Conservation (phyloP, 768 basidiomycete genomes). For the Megacollybia marginata region DNA sequence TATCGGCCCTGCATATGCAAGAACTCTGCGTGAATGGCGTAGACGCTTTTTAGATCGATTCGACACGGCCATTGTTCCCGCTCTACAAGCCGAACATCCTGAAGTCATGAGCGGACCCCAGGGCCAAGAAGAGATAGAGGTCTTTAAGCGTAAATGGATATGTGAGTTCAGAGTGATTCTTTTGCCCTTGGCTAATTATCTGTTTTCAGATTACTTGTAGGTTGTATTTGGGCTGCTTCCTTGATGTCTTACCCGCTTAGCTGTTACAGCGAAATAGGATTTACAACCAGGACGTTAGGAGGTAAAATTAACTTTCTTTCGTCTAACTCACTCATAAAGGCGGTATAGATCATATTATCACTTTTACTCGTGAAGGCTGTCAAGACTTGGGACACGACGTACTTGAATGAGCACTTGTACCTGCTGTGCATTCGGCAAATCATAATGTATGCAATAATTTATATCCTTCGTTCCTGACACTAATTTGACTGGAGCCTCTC, state of each 20-base stretch:
- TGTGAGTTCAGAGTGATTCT: constrained; percentile 33
- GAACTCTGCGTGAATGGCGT: constrained; percentile 72
- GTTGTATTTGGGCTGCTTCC: constrained; percentile 7
- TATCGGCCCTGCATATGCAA: constrained; percentile 56
- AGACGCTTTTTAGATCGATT: constrained; percentile 52
- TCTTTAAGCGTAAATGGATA: constrained; percentile 71
- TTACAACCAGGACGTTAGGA: constrained; percentile 57
- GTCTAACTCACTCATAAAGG: not conserved
- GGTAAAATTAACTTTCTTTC: constrained; percentile 30
- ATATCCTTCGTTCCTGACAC: too few relatives aligned
- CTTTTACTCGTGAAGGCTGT: constrained; percentile 60
- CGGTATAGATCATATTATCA: constrained; percentile 51
- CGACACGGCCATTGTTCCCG: constrained; percentile 49
- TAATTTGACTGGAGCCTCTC: too few relatives aligned
- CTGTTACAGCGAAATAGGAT: constrained; percentile 71
- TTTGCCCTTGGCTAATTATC: not conserved
- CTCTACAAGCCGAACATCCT: constrained; percentile 53
- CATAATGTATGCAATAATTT: too few relatives aligned
- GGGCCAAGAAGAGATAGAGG: constrained; percentile 52
- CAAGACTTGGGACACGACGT: constrained; percentile 48
- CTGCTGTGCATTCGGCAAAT: too few relatives aligned
- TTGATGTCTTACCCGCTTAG: constrained; percentile 22
- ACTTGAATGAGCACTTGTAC: constrained; percentile 16
- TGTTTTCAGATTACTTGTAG: constrained; percentile 38
- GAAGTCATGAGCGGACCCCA: constrained; percentile 38